Conservation (phyloP, 2,329 filamentous ascomycete species). For the Trichophyton benhamiae region DNA sequence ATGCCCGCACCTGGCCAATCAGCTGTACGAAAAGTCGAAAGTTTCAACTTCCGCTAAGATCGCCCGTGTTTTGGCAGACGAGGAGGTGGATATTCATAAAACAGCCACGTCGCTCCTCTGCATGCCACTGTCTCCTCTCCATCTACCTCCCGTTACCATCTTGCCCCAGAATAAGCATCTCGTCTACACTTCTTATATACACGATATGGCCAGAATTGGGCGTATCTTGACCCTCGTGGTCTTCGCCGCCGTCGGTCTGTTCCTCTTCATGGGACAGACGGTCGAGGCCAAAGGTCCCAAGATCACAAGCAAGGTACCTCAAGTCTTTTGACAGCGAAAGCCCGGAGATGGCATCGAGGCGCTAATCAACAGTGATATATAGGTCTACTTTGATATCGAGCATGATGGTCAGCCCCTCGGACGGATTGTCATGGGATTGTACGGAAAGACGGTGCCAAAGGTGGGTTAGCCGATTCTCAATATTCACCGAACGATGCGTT, state of each 20-base stretch:
- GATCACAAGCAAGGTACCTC: conserved; percentile 72
- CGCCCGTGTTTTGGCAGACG: too few species aligned
- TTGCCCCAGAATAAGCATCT: too few species aligned
- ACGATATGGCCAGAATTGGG: conserved; percentile 61
- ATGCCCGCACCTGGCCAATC: too few species aligned
- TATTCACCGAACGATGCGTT: not conserved
- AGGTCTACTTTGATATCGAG: conserved; percentile 55
- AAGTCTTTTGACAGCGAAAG: not conserved
- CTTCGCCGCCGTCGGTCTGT: conserved; percentile 61
- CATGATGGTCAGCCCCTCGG: conserved; percentile 51
- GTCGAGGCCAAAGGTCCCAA: conserved; percentile 78
- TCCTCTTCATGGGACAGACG: conserved; percentile 64
- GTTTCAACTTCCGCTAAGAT: too few species aligned
- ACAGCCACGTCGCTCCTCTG: too few species aligned
- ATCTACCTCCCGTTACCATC: too few species aligned
- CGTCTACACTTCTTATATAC: not conserved
- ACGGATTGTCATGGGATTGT: conserved; percentile 51
- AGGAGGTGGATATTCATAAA: too few species aligned
- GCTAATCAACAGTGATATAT: not conserved
- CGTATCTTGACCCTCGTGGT: conserved; percentile 58
- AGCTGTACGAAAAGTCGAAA: too few species aligned
- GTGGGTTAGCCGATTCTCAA: conserved; percentile 23
- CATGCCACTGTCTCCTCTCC: too few species aligned
- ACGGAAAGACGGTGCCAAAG: conserved; percentile 56
- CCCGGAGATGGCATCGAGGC: not conserved